Percentiles rank a stretch among this genome's conserved stretches.
These are phyloP conservation scores for Chlorencoelia australis DNA, from an alignment of 2,329 filamentous ascomycete genomes.

Conservation along the genomic window DNA sequence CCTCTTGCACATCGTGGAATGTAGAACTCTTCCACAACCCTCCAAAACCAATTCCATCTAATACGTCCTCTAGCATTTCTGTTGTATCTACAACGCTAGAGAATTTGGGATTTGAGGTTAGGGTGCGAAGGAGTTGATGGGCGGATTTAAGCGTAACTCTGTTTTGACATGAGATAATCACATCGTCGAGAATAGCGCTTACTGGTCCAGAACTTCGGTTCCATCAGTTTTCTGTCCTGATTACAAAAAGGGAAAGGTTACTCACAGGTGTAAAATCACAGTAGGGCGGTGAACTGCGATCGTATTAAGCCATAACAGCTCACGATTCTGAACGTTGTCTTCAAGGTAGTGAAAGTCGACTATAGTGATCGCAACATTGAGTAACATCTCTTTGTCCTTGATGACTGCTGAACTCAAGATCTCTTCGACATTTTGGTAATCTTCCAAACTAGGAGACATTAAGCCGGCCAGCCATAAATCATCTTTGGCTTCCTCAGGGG, in stretches of 20 bases:
- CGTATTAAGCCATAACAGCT: slow-evolving; percentile 48
- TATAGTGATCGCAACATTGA: slow-evolving; percentile 53
- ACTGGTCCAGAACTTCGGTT: slow-evolving; percentile 47
- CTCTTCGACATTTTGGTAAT: slow-evolving; percentile 27
- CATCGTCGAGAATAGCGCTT: slow-evolving; percentile 47
- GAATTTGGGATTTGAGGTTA: slow-evolving; percentile 45
- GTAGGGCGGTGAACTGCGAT: slow-evolving; percentile 43
- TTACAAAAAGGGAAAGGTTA: slow-evolving; percentile 11
- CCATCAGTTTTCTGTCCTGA: too few species aligned
- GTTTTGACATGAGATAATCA: slow-evolving; percentile 51
- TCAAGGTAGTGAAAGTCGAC: slow-evolving; percentile 58
- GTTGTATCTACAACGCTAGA: slow-evolving; percentile 37
- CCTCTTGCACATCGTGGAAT: slow-evolving; percentile 23
- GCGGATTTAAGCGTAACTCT: slow-evolving; percentile 48
- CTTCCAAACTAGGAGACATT: slow-evolving; percentile 31
- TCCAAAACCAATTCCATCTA: slow-evolving; percentile 52
- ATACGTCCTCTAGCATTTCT: slow-evolving; percentile 39
- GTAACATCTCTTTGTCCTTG: slow-evolving; percentile 50
- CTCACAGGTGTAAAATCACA: slow-evolving; percentile 50
- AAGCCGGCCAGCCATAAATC: slow-evolving; percentile 48
- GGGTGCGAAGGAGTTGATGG: slow-evolving; percentile 47
- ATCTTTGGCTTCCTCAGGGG: slow-evolving; percentile 50
- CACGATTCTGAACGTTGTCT: slow-evolving; percentile 49
- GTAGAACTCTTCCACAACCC: slow-evolving; percentile 45
- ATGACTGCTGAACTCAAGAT: slow-evolving; percentile 36